phyloP scores from a whole-genome alignment of 257 asterid species.

The Solanum commersonii region DNA sequence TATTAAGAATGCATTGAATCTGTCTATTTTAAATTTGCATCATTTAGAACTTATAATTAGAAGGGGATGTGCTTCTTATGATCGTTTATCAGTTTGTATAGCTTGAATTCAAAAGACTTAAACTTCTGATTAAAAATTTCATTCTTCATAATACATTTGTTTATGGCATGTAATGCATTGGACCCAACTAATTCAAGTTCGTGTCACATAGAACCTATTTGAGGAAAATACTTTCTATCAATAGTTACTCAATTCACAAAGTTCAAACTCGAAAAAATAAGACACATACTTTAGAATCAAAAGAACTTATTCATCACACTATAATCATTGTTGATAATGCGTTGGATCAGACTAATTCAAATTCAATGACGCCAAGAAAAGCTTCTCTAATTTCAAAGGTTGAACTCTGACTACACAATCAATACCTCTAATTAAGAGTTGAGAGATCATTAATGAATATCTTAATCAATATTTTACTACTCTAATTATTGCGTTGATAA shows the following conservation, averaged over 20 bases:
- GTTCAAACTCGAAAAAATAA: background rate
- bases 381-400: background rate
- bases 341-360: background rate
- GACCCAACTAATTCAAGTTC: too few relatives aligned
- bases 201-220: too few relatives aligned
- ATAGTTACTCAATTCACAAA: too few relatives aligned
- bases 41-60: background rate
- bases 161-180: background rate
- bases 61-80: background rate
- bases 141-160: background rate
- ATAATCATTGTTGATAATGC: accelerated
- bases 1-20: background rate
- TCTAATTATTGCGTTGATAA: slow-evolving; percentile 12
- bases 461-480: background rate
- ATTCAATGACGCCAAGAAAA: background rate
- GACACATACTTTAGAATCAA: background rate
- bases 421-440: background rate
- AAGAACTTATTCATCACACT: background rate
- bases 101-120: background rate
- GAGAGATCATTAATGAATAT: background rate
- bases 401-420: accelerated
- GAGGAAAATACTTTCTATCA: too few relatives aligned
- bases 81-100: background rate
- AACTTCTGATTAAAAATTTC: background rate
- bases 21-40: background rate